phyloP scores from a whole-genome alignment of 148 eudicot species.

The Drosera capensis region DNA sequence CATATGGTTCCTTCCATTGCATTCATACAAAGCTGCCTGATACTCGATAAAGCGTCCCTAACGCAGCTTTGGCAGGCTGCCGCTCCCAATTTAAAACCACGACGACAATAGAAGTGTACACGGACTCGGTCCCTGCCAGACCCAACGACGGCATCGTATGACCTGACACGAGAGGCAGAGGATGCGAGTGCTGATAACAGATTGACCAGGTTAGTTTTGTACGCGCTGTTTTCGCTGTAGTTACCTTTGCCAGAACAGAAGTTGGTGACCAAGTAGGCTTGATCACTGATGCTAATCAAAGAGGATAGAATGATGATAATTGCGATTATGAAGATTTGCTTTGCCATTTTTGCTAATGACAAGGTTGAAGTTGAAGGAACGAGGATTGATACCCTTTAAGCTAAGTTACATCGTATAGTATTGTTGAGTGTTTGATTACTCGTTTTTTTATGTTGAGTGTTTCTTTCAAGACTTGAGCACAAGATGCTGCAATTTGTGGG shows the following conservation, averaged over 20 bases:
- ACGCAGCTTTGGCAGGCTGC: conserved; percentile 3
- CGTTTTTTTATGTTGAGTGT: no score
- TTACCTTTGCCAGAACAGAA: conserved; percentile 2
- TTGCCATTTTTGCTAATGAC: no score
- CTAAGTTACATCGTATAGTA: no score
- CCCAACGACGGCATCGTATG: background rate
- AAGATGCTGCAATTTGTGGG: no score
- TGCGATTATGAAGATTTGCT: no score
- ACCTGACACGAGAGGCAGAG: background rate
- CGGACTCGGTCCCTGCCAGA: conserved; percentile 1
- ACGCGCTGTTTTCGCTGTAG: background rate
- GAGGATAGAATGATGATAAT: background rate
- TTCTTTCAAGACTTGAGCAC: no score
- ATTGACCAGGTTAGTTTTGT: background rate
- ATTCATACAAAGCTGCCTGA: conserved; percentile 1
- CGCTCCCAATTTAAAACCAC: background rate
- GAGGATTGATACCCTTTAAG: no score
- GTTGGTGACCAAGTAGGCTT: background rate
- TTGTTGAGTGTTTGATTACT: no score
- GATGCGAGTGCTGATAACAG: conserved; percentile 1
- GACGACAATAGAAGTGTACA: conserved; percentile 4
- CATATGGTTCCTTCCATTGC: background rate
- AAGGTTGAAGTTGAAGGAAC: no score
- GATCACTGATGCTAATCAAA: background rate
- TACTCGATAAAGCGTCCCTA: background rate